Evolutionary conservation across 75 land plant species (phyloP).

Genomic region (Azolla pinnata): DNA sequence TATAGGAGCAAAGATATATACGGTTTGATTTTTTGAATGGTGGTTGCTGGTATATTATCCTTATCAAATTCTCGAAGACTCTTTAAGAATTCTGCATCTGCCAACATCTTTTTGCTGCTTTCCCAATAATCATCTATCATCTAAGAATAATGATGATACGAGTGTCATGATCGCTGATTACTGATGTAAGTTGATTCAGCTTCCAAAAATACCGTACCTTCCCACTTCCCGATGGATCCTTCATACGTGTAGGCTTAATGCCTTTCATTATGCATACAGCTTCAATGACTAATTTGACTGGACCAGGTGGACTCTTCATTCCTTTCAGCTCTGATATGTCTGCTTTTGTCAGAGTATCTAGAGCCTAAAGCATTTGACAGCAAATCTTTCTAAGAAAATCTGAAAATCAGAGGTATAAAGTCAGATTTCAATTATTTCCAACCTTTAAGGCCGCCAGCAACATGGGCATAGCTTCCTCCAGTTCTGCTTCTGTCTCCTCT

Average conservation of each 20-base stretch:
- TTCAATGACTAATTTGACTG: conserved; percentile 23
- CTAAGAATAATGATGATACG: too few relatives aligned
- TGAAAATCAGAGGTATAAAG: too few relatives aligned
- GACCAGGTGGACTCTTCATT: conserved; percentile 25
- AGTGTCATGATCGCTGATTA: too few relatives aligned
- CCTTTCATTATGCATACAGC: conserved; percentile 29
- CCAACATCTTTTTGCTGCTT: conserved; percentile 29
- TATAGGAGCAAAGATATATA: neutral
- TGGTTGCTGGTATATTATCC: conserved; percentile 20
- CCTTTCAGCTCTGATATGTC: conserved; percentile 32
- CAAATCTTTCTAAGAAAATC: too few relatives aligned
- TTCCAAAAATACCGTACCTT: conserved; percentile 9
- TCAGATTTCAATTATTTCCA: too few relatives aligned
- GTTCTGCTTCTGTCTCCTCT: conserved; percentile 27
- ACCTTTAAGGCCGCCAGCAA: conserved; percentile 20
- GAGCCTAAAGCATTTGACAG: too few relatives aligned
- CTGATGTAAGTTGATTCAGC: neutral
- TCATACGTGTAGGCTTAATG: conserved; percentile 25
- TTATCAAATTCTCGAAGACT: conserved; percentile 24
- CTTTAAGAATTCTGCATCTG: conserved; percentile 23
- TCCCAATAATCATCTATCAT: conserved; percentile 32
- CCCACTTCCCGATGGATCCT: conserved; percentile 23
- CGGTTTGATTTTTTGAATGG: conserved; percentile 23
- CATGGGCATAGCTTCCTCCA: conserved; percentile 23
- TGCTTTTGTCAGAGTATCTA: conserved; percentile 23